Conservation (phyloP, 2,329 filamentous ascomycete species). For the Botrytis elliptica region DNA sequence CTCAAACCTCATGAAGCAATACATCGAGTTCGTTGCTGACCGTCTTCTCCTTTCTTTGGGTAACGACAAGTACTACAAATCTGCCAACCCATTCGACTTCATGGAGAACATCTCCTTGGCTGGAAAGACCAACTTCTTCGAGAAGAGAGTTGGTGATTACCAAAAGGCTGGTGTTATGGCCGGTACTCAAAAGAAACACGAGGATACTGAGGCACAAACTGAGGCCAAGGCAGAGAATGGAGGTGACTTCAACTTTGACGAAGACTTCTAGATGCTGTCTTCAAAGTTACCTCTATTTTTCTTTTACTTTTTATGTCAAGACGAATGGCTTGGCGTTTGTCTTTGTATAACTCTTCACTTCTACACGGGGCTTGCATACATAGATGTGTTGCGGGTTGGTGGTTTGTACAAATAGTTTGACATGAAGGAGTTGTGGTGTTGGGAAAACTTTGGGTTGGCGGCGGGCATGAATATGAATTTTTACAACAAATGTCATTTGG, state of each 20-base stretch:
- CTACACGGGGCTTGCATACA: slow-evolving; percentile 31
- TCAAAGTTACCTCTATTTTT: slow-evolving; percentile 11
- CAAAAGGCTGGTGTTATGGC: slow-evolving; percentile 99
- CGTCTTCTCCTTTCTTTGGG: slow-evolving; percentile 89
- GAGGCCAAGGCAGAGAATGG: slow-evolving; percentile 58
- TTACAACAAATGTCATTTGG: slow-evolving; percentile 15
- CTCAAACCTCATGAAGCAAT: slow-evolving; percentile 95
- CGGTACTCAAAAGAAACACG: slow-evolving; percentile 74
- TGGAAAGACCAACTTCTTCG: slow-evolving; percentile 99
- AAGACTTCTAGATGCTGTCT: slow-evolving; percentile 77
- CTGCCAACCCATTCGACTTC: slow-evolving; percentile 97
- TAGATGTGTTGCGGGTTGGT: slow-evolving; percentile 30
- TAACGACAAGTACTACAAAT: slow-evolving; percentile 90
- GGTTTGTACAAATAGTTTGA: slow-evolving; percentile 11
- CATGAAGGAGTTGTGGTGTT: slow-evolving; percentile 33
- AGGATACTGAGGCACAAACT: slow-evolving; percentile 46
- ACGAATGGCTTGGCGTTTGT: slow-evolving; percentile 13
- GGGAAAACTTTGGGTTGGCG: slow-evolving; percentile 19
- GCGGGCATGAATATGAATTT: slow-evolving; percentile 8
- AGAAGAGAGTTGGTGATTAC: slow-evolving; percentile 99
- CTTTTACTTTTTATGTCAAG: slow-evolving; percentile 27
- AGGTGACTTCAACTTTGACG: slow-evolving; percentile 89
- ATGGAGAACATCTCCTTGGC: slow-evolving; percentile 99
- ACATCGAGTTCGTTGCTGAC: slow-evolving; percentile 99
- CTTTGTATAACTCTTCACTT: slow-evolving; percentile 27